A percentile compares a stretch with the other conserved stretches of the same genome.
Conservation (phyloP, 2,329 filamentous ascomycete species). For the Calonectria hawksworthii region DNA sequence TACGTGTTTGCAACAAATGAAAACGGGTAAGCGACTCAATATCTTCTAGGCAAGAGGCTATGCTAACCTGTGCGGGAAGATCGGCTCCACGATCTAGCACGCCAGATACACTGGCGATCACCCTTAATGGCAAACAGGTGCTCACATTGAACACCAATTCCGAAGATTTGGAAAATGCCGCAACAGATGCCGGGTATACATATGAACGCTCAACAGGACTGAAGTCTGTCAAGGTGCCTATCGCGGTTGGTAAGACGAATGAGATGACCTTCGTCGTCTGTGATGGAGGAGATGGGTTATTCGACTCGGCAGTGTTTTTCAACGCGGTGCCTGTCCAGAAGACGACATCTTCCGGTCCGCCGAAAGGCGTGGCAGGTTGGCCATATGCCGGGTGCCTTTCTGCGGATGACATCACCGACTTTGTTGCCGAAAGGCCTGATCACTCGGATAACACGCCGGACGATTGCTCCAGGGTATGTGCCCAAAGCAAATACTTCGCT, state of each 20-base stretch:
- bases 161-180: background rate
- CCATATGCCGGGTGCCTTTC: background rate
- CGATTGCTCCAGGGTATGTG: background rate
- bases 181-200: background rate
- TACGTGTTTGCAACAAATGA: background rate
- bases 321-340: fast-evolving
- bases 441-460: background rate
- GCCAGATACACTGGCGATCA: background rate
- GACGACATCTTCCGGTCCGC: background rate
- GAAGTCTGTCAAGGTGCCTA: background rate
- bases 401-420: background rate
- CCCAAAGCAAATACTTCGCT: background rate
- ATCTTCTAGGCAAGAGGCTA: background rate
- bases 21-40: background rate
- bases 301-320: background rate
- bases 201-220: background rate
- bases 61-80: background rate
- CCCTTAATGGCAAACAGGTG: background rate
- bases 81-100: background rate
- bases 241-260: background rate
- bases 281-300: background rate
- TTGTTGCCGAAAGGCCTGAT: background rate
- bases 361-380: background rate
- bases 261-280: background rate
- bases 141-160: background rate